Conservation (phyloP, 1,284 basidiomycete species). For the Porphyrellus sp. region DNA sequence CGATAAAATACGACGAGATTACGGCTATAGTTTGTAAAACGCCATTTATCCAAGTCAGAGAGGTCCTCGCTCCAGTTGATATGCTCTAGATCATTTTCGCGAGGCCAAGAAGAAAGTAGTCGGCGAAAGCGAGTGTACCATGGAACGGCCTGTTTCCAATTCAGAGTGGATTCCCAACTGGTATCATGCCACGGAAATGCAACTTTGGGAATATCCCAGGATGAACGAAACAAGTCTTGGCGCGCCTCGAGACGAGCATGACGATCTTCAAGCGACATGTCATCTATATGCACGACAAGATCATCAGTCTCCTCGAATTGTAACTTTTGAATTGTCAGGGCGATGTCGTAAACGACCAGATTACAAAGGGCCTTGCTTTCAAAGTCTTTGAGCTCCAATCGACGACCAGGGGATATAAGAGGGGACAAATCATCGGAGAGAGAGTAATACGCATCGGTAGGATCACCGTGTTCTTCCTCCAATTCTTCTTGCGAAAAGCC, state of each 20-base stretch:
- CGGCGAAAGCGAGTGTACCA: conserved; percentile 5
- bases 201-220: background rate
- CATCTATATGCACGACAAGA: background rate
- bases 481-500: conserved; percentile 1
- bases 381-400: conserved; percentile 5
- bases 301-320: background rate
- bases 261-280: background rate
- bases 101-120: conserved; percentile 4
- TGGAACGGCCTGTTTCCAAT: conserved; percentile 4
- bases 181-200: conserved; percentile 10
- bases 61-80: conserved; percentile 8
- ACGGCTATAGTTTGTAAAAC: background rate
- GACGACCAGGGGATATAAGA: background rate
- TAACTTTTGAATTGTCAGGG: background rate
- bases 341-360: background rate
- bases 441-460: background rate
- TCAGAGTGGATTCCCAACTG: background rate
- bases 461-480: background rate
- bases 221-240: conserved; percentile 5
- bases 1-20: conserved; percentile 3
- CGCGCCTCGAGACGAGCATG: background rate
- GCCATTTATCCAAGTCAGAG: background rate
- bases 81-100: background rate
- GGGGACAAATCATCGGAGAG: background rate
- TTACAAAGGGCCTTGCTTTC: background rate